Evolutionary conservation across 2,329 filamentous ascomycete genomes (phyloP), one percentile per base, ranked within the genome.

Genomic region (Fusarium sp.): DNA sequence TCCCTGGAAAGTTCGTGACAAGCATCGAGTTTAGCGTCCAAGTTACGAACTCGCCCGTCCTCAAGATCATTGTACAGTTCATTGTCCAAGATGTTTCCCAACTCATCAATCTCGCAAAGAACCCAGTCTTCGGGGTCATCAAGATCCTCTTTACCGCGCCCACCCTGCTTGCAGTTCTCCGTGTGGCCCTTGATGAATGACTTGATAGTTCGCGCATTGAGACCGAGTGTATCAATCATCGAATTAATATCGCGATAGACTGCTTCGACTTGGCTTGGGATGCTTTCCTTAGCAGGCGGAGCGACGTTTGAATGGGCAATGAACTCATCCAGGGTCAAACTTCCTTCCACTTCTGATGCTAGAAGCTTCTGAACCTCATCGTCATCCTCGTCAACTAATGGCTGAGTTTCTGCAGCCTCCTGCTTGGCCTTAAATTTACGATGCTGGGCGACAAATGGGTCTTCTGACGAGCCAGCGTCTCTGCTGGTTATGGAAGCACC

Each of bases 201-300:
- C 52, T 86, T 85, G 41, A 95, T 88, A 10, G 93, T 90, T 21
- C 88, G 85, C 16, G 86, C 90, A 79, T 98, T 98, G 55, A 98
- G 87, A 15, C 95, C 95, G 44, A 98, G 84, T 0, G 93, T 95
- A 76, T 98, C 94, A 46, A 99, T 91, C 96, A 98, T 99, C 18
- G 93, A 93, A 80, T 96, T 95, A 79, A 95, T 93, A 76, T 95
- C 93, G 48, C 92, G 88, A 79, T 93, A 96, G 3, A 92, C 84
- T 23, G 89, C 87, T 77, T 92, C 90, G 27, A 90, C 89, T 73
- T 91, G 90, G 14, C 87, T 85, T 8, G 89, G 87, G 37, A 92
- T 84, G 49, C 86, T 90, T 60, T 90, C 87, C 58, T 85, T 84
- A 19, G 86, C 86, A 19, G 86, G 84, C 8, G 86, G 83, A 10